phyloP scores from a whole-genome alignment of 345 rosid genomes.

The Bruguiera sexangula region DNA sequence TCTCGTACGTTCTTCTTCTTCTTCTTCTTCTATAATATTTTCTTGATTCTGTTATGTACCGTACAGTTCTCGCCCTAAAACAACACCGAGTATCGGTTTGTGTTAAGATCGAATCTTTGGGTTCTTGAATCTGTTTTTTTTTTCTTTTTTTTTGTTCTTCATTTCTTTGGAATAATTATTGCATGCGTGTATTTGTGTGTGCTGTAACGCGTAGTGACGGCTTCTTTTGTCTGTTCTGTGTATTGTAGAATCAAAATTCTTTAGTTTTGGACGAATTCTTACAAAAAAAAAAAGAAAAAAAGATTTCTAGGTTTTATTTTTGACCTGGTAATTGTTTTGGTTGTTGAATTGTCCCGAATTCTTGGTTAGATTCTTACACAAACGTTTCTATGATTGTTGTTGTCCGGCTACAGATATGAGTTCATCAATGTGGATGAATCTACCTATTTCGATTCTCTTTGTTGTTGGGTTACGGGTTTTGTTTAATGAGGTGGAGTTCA shows the following conservation, averaged over 20 bases:
- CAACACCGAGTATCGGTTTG: background rate
- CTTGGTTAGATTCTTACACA: background rate
- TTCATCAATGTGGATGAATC: slow-evolving; percentile 89
- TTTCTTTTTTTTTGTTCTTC: too few relatives aligned
- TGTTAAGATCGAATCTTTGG: background rate
- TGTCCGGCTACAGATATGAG: slow-evolving; percentile 61
- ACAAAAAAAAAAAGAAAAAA: too few relatives aligned
- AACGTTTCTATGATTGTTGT: background rate
- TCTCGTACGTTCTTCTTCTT: slow-evolving; percentile 58
- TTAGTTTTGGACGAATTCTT: too few relatives aligned
- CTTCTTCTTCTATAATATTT: background rate
- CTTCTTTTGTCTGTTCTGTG: too few relatives aligned
- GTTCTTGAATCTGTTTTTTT: background rate
- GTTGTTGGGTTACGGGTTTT: slow-evolving; percentile 50
- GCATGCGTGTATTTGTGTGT: too few relatives aligned
- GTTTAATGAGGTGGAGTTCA: slow-evolving; percentile 64
- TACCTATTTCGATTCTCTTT: slow-evolving; percentile 70
- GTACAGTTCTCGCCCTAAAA: background rate
- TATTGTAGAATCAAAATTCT: too few relatives aligned
- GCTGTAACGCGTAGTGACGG: too few relatives aligned
- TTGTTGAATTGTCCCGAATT: background rate
- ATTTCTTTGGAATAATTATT: too few relatives aligned
- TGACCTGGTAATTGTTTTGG: too few relatives aligned
- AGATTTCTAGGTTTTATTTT: too few relatives aligned
- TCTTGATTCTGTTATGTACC: background rate